Percentiles rank a stretch among this genome's conserved stretches.
Conservation (phyloP, 148 eudicot genomes). For the Polygonum maritimum region DNA sequence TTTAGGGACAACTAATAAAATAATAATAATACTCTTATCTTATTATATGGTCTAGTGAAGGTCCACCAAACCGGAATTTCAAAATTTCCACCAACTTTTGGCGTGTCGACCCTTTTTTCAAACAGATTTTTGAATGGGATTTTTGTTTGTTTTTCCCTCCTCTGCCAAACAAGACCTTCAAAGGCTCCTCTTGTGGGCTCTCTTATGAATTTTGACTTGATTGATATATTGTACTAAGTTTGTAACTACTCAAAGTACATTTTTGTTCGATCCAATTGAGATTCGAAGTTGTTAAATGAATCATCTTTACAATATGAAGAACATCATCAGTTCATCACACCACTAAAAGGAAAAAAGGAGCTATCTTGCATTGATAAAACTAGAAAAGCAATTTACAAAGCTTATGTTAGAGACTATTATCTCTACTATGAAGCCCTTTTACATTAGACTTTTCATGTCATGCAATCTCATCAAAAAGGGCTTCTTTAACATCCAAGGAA, state of each 20-base stretch:
- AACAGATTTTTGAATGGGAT: slow-evolving; percentile 5
- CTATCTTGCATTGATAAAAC: background rate
- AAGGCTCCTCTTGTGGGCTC: background rate
- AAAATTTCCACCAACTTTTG: slow-evolving; percentile 6
- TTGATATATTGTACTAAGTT: background rate
- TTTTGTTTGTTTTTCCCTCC: slow-evolving; percentile 2
- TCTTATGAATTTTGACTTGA: background rate
- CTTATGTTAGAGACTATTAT: background rate
- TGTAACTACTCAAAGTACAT: slow-evolving; percentile 2
- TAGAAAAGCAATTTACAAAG: background rate
- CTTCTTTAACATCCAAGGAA: slow-evolving; percentile 48
- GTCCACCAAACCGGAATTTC: slow-evolving; percentile 10
- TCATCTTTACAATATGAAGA: background rate
- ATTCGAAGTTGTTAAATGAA: background rate
- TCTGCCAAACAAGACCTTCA: background rate
- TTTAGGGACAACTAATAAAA: background rate
- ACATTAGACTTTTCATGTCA: background rate
- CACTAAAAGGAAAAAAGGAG: background rate
- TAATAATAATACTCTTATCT: background rate
- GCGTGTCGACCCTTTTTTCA: background rate
- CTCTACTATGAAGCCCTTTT: background rate
- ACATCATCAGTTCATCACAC: background rate
- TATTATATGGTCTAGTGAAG: background rate
- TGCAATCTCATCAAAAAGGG: slow-evolving; percentile 20
- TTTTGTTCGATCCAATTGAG: background rate